These are phyloP conservation scores for Gardenia jasminoides DNA, from an alignment of 257 asterid genomes.

Conservation along the genomic window DNA sequence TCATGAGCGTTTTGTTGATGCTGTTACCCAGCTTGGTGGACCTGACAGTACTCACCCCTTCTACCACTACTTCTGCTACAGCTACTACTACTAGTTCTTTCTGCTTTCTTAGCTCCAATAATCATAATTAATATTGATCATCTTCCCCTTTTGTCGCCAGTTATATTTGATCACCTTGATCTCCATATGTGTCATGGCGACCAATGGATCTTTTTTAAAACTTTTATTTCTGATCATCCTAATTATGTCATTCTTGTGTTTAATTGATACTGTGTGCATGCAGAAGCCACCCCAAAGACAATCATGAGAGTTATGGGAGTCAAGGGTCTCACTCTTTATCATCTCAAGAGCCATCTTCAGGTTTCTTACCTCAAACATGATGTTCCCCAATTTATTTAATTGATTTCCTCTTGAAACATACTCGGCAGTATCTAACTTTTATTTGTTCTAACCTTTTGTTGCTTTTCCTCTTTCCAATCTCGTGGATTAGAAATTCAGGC, in stretches of 20 bases:
- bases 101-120: not conserved
- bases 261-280: not conserved
- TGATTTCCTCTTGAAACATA: not conserved
- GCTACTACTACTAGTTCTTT: not conserved
- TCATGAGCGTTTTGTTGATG: constrained; percentile 89
- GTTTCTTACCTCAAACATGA: constrained; percentile 28
- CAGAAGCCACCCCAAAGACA: constrained; percentile 98
- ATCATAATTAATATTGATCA: not conserved
- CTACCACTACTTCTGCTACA: not conserved
- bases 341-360: constrained; percentile 99
- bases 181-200: not conserved
- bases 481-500: constrained; percentile 77
- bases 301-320: constrained; percentile 99
- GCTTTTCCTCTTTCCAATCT: not conserved
- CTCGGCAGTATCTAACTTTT: not conserved
- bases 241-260: not conserved
- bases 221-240: not conserved
- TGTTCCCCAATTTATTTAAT: not conserved
- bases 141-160: not conserved
- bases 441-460: not conserved
- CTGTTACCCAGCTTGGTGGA: constrained; percentile 91
- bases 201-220: not conserved
- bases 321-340: constrained; percentile 93
- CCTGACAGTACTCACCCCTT: constrained; percentile 62
- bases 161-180: not conserved